Base-by-base conservation (phyloP, 2,329 filamentous ascomycete genomes). In the Aspergillus fumigatiaffinis region DNA sequence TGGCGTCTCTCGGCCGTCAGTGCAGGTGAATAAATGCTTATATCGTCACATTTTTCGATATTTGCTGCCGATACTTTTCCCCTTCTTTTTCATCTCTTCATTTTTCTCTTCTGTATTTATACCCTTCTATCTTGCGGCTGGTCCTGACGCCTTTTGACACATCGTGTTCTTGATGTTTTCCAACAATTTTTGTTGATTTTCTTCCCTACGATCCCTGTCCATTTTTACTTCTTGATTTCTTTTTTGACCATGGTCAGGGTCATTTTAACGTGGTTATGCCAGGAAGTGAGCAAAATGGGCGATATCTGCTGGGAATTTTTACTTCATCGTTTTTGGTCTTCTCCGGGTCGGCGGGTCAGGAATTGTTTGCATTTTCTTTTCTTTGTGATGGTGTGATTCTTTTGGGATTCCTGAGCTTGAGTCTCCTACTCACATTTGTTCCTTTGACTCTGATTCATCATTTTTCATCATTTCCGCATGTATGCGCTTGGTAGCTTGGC, bases 231-330 rank as follows among this genome's bases (percentile, higher is more conserved):
- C 56, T 55, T 51, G 52, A 55, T 53, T 60, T 65, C 59, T 57
- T 58, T 58, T 60, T 29, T 60, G 62, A 67, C 63, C 61, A 59
- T 61, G 61, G 61, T 62, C 61, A 56, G 62, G 65, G 59, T 52
- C 62, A 57, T 65, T 68, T 68, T 72, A 73, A 75, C 68, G 73
- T 73, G 72, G 66, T 73, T 70, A 74, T 72, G 72, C 69, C 67
- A 71, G 69, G 69, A 69, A 71, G 69, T 70, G 68, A 62, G 63
- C 66, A 69, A 74, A 67, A 73, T 71, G 69, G 42, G 72, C 65
- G 71, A 74, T 60, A 69, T 62, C 62, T 58, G 62, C 60, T 67
- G 64, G 61, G 64, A 63, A 17, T 38, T 47, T 23, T 47, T 47
- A 10, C 12, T 68, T 67, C 62, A 63, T 64, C 71, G 74, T 74